Percentiles rank a stretch among this genome's conserved stretches.
Evolutionary conservation across 306 rosid genomes (phyloP).

Genomic region (Quercus cerris): DNA sequence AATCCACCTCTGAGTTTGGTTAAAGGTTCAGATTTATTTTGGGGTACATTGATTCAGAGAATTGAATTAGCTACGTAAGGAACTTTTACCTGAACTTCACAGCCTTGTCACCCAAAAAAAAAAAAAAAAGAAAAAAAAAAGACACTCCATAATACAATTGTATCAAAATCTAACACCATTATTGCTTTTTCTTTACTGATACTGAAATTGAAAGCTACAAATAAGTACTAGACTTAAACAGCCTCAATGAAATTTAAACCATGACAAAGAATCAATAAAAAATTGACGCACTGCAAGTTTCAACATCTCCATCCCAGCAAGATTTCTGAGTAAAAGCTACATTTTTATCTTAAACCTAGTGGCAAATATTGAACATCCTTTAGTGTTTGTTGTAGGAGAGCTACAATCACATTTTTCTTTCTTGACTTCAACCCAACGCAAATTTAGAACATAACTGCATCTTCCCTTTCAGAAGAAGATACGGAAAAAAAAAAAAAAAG

Average conservation of each 20-base stretch:
- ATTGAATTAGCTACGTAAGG: too few species aligned
- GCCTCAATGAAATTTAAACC: conserved; percentile 53
- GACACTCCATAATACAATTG: not conserved
- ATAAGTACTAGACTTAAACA: conserved; percentile 30
- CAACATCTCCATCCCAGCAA: conserved; percentile 77
- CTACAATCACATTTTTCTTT: conserved; percentile 84
- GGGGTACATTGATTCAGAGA: too few species aligned
- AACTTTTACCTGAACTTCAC: too few species aligned
- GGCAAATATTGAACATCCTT: conserved; percentile 87
- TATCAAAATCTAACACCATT: conserved; percentile 28
- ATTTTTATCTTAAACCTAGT: conserved; percentile 77
- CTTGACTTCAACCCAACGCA: conserved; percentile 79
- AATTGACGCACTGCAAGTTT: conserved; percentile 73
- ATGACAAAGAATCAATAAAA: conserved; percentile 80
- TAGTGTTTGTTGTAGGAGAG: conserved; percentile 73
- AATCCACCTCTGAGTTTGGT: too few species aligned
- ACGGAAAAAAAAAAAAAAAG: conserved; percentile 29
- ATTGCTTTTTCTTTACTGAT: conserved; percentile 32
- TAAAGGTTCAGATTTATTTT: too few species aligned
- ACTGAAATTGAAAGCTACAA: conserved; percentile 21
- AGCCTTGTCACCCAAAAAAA: too few species aligned
- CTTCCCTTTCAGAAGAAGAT: conserved; percentile 59
- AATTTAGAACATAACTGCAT: conserved; percentile 51
- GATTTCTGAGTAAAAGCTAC: conserved; percentile 52
- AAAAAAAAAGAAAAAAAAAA: too few species aligned